These are phyloP conservation scores for Metahyphopichia silvanorum DNA, from an alignment of 805 yeast genomes.

Conservation along the genomic window DNA sequence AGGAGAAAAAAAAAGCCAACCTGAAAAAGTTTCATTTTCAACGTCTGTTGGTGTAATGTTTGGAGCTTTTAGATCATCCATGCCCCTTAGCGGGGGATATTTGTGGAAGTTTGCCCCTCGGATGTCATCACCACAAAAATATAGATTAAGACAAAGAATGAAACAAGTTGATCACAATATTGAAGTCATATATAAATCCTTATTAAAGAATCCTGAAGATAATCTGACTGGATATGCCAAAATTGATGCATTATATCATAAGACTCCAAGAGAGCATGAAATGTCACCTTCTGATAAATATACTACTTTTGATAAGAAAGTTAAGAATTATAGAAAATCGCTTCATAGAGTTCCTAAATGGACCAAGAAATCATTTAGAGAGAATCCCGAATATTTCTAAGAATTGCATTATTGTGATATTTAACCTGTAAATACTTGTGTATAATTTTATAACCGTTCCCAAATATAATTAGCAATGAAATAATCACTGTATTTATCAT, in stretches of 20 bases:
- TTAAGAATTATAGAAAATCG: constrained; percentile 80
- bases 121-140: constrained; percentile 75
- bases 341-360: constrained; percentile 87
- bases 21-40: background rate
- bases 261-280: constrained; percentile 73
- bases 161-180: constrained; percentile 77
- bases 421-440: constrained; percentile 4
- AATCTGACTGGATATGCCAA: constrained; percentile 32
- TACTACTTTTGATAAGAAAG: constrained; percentile 74
- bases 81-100: constrained; percentile 64
- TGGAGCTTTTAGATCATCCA: constrained; percentile 68
- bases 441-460: too few species aligned
- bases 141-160: constrained; percentile 81
- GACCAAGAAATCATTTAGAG: constrained; percentile 81
- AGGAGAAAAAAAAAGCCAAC: constrained; percentile 2
- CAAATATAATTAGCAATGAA: constrained; percentile 75
- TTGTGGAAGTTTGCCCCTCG: constrained; percentile 57
- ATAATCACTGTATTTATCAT: constrained; percentile 56
- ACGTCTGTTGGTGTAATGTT: too few species aligned
- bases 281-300: constrained; percentile 85
- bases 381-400: constrained; percentile 70
- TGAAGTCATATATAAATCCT: constrained; percentile 50
- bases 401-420: constrained; percentile 2
- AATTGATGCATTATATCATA: constrained; percentile 33
- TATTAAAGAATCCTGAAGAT: constrained; percentile 13